Conservation (phyloP, 2,329 filamentous ascomycete species). For the Microcyclosporella mali region DNA sequence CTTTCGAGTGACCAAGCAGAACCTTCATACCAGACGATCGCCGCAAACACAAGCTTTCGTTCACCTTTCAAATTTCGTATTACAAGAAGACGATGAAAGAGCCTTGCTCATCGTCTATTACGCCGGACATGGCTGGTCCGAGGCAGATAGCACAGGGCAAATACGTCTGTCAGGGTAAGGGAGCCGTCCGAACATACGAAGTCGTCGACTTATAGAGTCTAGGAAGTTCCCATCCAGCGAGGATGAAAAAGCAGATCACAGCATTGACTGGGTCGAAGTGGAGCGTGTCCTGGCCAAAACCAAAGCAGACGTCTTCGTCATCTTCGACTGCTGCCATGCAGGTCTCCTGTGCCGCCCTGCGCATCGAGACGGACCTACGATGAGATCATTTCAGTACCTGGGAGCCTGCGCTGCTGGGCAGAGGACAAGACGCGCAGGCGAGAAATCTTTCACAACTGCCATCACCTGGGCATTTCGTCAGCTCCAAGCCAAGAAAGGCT, state of each 20-base stretch:
- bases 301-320: slow-evolving; percentile 1
- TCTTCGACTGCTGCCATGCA: slow-evolving; percentile 3
- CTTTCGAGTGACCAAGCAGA: slow-evolving; percentile 3
- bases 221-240: background rate
- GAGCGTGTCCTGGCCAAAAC: background rate
- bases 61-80: slow-evolving; percentile 19
- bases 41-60: slow-evolving; percentile 14
- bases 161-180: slow-evolving; percentile 2
- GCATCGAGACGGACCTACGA: background rate
- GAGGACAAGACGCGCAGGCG: background rate
- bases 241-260: background rate
- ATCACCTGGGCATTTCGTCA: background rate
- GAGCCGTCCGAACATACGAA: background rate
- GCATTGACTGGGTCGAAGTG: background rate
- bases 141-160: background rate
- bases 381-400: background rate
- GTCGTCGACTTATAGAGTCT: background rate
- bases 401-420: background rate
- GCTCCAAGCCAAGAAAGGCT: background rate
- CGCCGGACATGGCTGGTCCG: slow-evolving; percentile 24
- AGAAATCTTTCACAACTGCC: background rate
- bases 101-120: slow-evolving; percentile 29
- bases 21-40: background rate
- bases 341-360: background rate
- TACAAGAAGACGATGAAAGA: slow-evolving; percentile 13